Evolutionary conservation across 495 filamentous ascomycete species (phyloP), one percentile per base, ranked within the genome.

Genomic region (Lophiostoma macrostomum): DNA sequence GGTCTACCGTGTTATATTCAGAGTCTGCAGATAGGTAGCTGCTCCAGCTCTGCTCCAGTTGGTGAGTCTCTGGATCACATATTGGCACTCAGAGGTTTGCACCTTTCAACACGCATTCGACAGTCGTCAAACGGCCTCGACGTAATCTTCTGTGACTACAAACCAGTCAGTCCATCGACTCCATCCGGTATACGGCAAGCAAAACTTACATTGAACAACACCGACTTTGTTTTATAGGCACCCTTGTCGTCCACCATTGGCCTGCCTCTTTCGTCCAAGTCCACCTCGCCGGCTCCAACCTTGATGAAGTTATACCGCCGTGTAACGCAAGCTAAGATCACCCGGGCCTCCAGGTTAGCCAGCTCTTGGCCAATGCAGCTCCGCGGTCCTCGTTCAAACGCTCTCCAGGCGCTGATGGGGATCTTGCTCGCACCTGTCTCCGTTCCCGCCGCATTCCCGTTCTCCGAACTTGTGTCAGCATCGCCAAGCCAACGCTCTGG

Each of bases 161-260:
- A 12, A 23, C 11, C 10, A 24, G 13, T 59, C 19, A 51, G 37
- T n/a, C n/a, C 28, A 37, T 31, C n/a, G n/a, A 20, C 5, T 39
- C 10, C 5, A 31, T 13, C 19, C 32, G 2, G 4, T 11, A 41
- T 7, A 5, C 6, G 10, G 10, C 5, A 1, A 31, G 12, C 8
- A 2, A n/a, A 12, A 71, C 73, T 71, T 38, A 76, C 74, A 60
- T 69, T 73, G 44, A 76, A 77, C 39, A 80, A 38, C 41, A 69
- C 63, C 14, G 68, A 67, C 45, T 60, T 61, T 13, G 69, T 69
- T 53, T 71, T 66, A 51, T 70, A 76, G 40, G 68, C 61, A 2
- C 73, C 72, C 34, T 72, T 73, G 7, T 60, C 48, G 37, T 72
- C 62, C 27, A 73, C 1, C 5, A 68, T 52, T 0, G 67, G 67